These are phyloP conservation scores for Heterobasidion irregulare DNA, from an alignment of 1,284 basidiomycete genomes.

Conservation along the genomic window DNA sequence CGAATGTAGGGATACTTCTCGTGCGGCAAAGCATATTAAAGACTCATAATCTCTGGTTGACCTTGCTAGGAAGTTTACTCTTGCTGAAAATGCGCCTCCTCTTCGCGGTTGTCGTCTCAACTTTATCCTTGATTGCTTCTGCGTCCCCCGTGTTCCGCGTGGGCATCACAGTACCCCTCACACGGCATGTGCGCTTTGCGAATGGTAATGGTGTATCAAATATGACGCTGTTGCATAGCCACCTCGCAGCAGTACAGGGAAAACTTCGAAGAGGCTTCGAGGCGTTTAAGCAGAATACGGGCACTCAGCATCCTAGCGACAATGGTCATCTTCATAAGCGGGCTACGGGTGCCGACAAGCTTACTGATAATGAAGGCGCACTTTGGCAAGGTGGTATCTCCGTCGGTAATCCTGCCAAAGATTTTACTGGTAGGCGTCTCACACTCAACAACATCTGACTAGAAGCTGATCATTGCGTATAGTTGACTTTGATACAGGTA, in stretches of 20 bases:
- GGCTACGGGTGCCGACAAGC: constrained; percentile 2
- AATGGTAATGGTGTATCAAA: constrained; percentile 19
- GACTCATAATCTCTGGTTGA: too few relatives aligned
- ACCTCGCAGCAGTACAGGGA: constrained; percentile 18
- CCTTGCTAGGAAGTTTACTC: background rate
- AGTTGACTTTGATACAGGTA: constrained; percentile 16
- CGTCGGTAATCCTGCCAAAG: constrained; percentile 4
- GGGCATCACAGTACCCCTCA: constrained; percentile 13
- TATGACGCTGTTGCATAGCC: constrained; percentile 11
- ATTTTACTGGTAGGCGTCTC: constrained; percentile 4
- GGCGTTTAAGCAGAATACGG: constrained; percentile 30
- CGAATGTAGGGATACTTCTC: too few relatives aligned
- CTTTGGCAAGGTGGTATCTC: constrained; percentile 7
- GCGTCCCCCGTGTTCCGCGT: background rate
- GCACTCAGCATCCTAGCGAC: constrained; percentile 24
- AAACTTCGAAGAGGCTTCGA: constrained; percentile 28
- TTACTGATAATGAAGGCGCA: constrained; percentile 4
- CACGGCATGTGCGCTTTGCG: constrained; percentile 12
- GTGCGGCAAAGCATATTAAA: too few relatives aligned
- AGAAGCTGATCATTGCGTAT: background rate
- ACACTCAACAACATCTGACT: background rate
- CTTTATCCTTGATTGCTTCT: background rate
- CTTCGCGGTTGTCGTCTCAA: background rate
- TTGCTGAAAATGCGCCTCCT: background rate
- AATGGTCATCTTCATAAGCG: constrained; percentile 6